phyloP scores from a whole-genome alignment of 805 yeast genomes.

The Candida schatavii region DNA sequence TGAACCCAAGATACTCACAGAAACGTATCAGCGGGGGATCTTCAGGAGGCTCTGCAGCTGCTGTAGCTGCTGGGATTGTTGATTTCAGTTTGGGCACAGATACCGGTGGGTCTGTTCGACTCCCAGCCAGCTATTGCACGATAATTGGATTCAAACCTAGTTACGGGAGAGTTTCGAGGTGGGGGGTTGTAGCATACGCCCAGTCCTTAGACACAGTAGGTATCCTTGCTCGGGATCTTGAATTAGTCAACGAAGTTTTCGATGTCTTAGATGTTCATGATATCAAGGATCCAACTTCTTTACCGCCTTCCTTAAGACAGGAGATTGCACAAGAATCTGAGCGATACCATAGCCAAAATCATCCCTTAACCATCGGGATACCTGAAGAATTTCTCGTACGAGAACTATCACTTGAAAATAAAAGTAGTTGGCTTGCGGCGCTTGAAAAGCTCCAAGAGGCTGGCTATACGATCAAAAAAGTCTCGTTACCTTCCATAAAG shows the following conservation, averaged over 20 bases:
- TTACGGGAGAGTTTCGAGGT: slow-evolving; percentile 86
- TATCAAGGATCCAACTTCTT: slow-evolving; percentile 74
- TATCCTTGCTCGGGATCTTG: slow-evolving; percentile 54
- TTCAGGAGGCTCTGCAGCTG: slow-evolving; percentile 94
- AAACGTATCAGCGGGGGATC: slow-evolving; percentile 75
- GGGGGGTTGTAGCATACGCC: slow-evolving; percentile 92
- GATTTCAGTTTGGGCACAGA: slow-evolving; percentile 90
- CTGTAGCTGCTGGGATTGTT: slow-evolving; percentile 69
- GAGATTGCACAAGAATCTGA: slow-evolving; percentile 2
- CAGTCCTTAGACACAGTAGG: slow-evolving; percentile 96
- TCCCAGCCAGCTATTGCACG: slow-evolving; percentile 88
- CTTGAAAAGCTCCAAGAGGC: slow-evolving; percentile 40
- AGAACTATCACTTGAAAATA: slow-evolving; percentile 49
- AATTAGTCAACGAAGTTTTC: slow-evolving; percentile 47
- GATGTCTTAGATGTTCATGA: slow-evolving; percentile 59
- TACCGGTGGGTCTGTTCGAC: slow-evolving; percentile 94
- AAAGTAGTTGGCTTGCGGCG: slow-evolving; percentile 45
- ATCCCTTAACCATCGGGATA: slow-evolving; percentile 59
- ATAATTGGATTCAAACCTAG: slow-evolving; percentile 88
- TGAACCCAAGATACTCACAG: slow-evolving; percentile 45
- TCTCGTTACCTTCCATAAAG: slow-evolving; percentile 69
- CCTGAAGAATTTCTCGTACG: slow-evolving; percentile 63
- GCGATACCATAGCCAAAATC: slow-evolving; percentile 11
- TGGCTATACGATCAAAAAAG: slow-evolving; percentile 56
- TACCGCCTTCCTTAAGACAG: slow-evolving; percentile 36